These are phyloP conservation scores for Petunia secreta DNA, from an alignment of 257 asterid species.

Conservation along the genomic window DNA sequence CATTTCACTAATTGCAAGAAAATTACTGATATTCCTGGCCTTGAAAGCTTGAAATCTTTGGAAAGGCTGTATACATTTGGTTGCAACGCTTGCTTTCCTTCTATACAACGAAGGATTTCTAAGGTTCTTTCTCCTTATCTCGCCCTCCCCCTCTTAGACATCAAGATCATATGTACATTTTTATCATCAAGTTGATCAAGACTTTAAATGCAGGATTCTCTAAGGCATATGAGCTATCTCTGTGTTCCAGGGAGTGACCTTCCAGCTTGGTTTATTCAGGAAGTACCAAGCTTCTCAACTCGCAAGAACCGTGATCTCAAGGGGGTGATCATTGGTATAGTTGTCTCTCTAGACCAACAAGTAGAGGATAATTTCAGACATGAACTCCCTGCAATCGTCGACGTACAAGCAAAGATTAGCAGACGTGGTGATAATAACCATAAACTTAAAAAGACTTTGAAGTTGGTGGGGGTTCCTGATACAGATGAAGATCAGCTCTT, in stretches of 20 bases:
- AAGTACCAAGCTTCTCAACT: constrained; percentile 26
- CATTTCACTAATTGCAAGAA: constrained; percentile 18
- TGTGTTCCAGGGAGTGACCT: constrained; percentile 40
- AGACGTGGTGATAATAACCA: constrained; percentile 21
- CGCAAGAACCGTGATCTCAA: constrained; percentile 30
- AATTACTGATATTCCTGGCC: constrained; percentile 30
- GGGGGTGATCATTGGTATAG: constrained; percentile 35
- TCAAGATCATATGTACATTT: background rate
- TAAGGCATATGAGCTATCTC: constrained; percentile 29
- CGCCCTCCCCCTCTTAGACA: background rate
- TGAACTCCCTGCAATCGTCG: constrained; percentile 32
- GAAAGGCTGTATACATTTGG: constrained; percentile 35
- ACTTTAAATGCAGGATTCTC: constrained; percentile 35
- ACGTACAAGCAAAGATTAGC: constrained; percentile 34
- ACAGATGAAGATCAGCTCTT: constrained; percentile 43
- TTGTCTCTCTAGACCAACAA: constrained; percentile 36
- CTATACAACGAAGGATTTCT: constrained; percentile 24
- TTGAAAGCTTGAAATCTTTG: constrained; percentile 39
- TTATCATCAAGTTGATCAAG: background rate
- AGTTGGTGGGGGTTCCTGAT: constrained; percentile 32
- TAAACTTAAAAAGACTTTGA: background rate
- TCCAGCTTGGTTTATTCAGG: constrained; percentile 40
- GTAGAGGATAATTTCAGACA: constrained; percentile 28
- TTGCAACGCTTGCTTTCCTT: constrained; percentile 31
- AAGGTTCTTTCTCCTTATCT: constrained; percentile 33